These are phyloP conservation scores for Vaccinium darrowii DNA, from an alignment of 148 eudicot species.

Conservation along the genomic window DNA sequence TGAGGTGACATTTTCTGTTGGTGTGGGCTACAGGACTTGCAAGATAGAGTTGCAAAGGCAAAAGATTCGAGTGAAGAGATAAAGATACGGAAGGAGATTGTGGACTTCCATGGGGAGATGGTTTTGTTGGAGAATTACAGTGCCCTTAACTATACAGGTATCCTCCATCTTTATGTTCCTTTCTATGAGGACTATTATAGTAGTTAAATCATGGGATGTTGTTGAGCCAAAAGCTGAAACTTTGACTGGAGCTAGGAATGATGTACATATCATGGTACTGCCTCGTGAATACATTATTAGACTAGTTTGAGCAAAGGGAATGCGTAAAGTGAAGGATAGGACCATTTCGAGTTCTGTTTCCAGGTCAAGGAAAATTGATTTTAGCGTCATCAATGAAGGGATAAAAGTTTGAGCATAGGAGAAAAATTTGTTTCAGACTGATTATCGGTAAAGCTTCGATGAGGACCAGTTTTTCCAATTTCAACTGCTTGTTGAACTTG, in stretches of 20 bases:
- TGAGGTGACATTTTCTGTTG: background rate
- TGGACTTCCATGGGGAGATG: conserved; percentile 90
- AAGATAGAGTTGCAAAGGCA: conserved; percentile 58
- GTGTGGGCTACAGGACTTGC: conserved; percentile 48
- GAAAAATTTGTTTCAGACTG: background rate
- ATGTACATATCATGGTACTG: background rate
- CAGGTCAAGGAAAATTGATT: background rate
- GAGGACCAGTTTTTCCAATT: background rate
- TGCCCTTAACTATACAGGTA: conserved; percentile 82
- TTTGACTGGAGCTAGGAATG: background rate
- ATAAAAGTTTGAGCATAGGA: background rate
- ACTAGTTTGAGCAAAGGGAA: background rate
- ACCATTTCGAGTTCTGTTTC: background rate
- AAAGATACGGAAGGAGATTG: conserved; percentile 60
- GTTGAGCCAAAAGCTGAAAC: background rate
- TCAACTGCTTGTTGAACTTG: background rate
- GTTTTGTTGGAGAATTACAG: conserved; percentile 81
- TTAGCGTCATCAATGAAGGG: background rate
- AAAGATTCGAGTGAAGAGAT: conserved; percentile 50
- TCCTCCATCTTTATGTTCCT: conserved; percentile 9
- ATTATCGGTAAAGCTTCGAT: background rate
- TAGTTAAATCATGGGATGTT: background rate
- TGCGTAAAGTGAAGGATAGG: background rate
- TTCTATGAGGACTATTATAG: background rate
- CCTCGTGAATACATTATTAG: background rate